These are phyloP conservation scores for Tricholoma saponaceum DNA, from an alignment of 768 basidiomycete genomes.

Conservation along the genomic window DNA sequence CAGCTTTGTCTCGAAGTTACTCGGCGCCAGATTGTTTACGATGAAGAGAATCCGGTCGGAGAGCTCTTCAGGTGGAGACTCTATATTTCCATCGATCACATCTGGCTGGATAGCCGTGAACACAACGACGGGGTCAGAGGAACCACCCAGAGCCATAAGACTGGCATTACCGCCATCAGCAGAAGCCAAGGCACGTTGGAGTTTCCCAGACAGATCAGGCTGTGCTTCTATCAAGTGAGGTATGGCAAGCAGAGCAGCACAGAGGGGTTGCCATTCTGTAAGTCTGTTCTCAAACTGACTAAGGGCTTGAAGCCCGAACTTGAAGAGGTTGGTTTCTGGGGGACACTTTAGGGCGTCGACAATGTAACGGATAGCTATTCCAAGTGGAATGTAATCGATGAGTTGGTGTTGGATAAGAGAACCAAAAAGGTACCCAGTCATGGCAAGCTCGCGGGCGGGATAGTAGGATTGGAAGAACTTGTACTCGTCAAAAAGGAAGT, in stretches of 20 bases:
- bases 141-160: constrained; percentile 25
- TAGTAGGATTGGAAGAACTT: constrained; percentile 98
- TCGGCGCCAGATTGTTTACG: constrained; percentile 94
- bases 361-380: constrained; percentile 95
- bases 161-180: constrained; percentile 44
- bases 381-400: constrained; percentile 90
- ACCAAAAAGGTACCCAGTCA: constrained; percentile 96
- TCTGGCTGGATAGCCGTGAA: constrained; percentile 83
- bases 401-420: constrained; percentile 92
- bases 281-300: constrained; percentile 83
- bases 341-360: constrained; percentile 90
- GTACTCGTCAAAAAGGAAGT: constrained; percentile 99
- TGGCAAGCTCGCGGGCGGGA: constrained; percentile 87
- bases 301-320: constrained; percentile 91
- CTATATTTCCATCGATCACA: constrained; percentile 52
- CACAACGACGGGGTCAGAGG: constrained; percentile 43
- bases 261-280: constrained; percentile 89
- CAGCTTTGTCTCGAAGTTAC: constrained; percentile 87
- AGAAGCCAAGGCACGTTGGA: constrained; percentile 66
- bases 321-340: constrained; percentile 90
- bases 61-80: constrained; percentile 76
- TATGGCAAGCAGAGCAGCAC: constrained; percentile 83
- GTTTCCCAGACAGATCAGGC: constrained; percentile 71
- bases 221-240: constrained; percentile 82
- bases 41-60: constrained; percentile 97